A percentile compares a stretch with the other conserved stretches of the same genome.
phyloP scores from a whole-genome alignment of 208 protist species.

The Wallacemonas sp. region DNA sequence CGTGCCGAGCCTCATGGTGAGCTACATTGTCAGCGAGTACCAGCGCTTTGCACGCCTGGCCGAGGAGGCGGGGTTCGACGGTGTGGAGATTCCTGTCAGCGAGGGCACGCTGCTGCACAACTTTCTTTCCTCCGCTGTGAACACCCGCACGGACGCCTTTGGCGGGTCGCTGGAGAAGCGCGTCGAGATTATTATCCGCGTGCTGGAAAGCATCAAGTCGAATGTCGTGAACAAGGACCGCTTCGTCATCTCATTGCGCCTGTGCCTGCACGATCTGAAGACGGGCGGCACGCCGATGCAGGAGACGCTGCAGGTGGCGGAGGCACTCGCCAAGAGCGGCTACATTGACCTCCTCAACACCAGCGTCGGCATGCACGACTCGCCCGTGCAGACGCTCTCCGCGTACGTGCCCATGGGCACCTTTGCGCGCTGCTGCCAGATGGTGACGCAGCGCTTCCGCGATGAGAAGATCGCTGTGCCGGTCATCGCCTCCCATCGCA shows the following conservation, averaged over 20 bases:
- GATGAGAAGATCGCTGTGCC: constrained; percentile 53
- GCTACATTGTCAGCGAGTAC: constrained; percentile 89
- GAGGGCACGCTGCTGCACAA: constrained; percentile 95
- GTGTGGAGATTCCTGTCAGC: constrained; percentile 93
- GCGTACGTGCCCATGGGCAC: constrained; percentile 90
- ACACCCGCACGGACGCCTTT: constrained; percentile 88
- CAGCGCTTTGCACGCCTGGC: constrained; percentile 86
- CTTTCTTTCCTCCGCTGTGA: constrained; percentile 89
- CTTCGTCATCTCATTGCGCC: constrained; percentile 92
- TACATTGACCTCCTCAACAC: constrained; percentile 93
- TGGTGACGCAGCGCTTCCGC: constrained; percentile 58
- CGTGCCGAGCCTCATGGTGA: constrained; percentile 52
- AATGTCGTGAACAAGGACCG: constrained; percentile 41
- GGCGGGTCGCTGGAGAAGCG: constrained; percentile 82
- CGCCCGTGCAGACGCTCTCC: constrained; percentile 92
- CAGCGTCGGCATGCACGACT: constrained; percentile 95
- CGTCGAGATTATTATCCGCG: constrained; percentile 79
- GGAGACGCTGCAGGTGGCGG: constrained; percentile 79
- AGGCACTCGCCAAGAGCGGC: constrained; percentile 76
- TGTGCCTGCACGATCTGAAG: constrained; percentile 93
- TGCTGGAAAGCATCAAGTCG: constrained; percentile 71
- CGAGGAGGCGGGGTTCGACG: constrained; percentile 94
- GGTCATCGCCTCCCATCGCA: constrained; percentile 91
- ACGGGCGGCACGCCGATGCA: constrained; percentile 75
- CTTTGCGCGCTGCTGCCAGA: constrained; percentile 78